Evolutionary conservation across 83 land plant species (phyloP), one percentile per base, ranked within the genome.

Genomic region (Picea abies): DNA sequence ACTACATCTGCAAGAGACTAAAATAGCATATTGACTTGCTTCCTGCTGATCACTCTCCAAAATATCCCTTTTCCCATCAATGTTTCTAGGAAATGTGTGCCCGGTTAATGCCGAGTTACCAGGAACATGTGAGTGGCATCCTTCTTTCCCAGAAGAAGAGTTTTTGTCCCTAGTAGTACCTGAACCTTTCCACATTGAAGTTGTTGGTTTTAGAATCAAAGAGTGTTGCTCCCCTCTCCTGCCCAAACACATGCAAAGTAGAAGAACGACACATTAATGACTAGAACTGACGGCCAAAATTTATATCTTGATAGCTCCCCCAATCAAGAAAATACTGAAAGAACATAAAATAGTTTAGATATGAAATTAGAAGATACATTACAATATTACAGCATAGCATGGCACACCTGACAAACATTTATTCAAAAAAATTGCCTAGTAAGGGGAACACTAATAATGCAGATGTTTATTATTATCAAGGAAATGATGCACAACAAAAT

Each of bases 171-270:
- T 70, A 69, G 60, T 47, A 25, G 4, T 79, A 63, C 86, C 87
- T 17, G 78, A 52, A 60, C 75, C 70, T 78, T 82, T 91, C 90
- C 84, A 87, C 82, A 87, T 37, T 47, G 89, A 83, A 78, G 84
- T 84, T 58, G 89, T 87, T 65, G 95, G 97, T 79, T 94, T 94
- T 35, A 98, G 85, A 84, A 98, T 94, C 72, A 98, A 96, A 35
- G 99, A 96, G 84, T 98, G 99, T 64, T 95, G 97, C 83, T 98
- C 99, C 63, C 95, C 96, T 81, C 93, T 88, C 94, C 99, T 98
- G 94, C 49, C 79, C 72, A 60, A 60, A 62, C 23, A 61, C 81
- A 61, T 63, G 47, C 11, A 61, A 62, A 37, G 26, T 66, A n/a
- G 61, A 63, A 52, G 32, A 70, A 56, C 81, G 32, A 68, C 35